A percentile compares a stretch with the other conserved stretches of the same genome.
These are phyloP conservation scores for Ehretia macrophylla DNA, from an alignment of 257 asterid species.

Conservation along the genomic window DNA sequence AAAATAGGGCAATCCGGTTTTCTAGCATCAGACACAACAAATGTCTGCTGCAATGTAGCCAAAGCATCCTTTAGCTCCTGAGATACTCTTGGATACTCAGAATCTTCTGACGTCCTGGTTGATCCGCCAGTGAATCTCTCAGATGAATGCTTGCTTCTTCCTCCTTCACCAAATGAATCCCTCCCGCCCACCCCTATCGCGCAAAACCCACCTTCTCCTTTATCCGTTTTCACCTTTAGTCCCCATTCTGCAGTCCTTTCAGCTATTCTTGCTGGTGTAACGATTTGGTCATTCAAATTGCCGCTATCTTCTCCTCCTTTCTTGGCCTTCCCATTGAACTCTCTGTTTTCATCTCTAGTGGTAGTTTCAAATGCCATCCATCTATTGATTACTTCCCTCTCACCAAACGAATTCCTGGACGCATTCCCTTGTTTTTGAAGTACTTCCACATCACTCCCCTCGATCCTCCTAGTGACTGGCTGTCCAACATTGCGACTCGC, in stretches of 20 bases:
- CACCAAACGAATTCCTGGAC: conserved; percentile 13
- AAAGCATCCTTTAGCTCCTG: conserved; percentile 93
- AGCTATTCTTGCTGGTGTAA: conserved; percentile 36
- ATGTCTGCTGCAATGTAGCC: conserved; percentile 85
- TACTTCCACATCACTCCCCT: conserved; percentile 21
- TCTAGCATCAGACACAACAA: conserved; percentile 94
- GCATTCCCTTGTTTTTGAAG: conserved; percentile 26
- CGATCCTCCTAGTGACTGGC: neutral
- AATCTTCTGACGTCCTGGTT: conserved; percentile 53
- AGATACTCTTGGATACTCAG: conserved; percentile 68
- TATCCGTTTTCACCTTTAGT: conserved; percentile 56
- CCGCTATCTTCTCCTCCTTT: neutral
- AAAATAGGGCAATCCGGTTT: conserved; percentile 88
- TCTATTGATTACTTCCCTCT: conserved; percentile 22
- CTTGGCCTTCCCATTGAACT: conserved; percentile 3
- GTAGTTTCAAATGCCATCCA: conserved; percentile 73
- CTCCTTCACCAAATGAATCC: conserved; percentile 42
- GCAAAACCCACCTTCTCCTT: conserved; percentile 55
- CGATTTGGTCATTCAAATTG: conserved; percentile 5
- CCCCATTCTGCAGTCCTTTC: conserved; percentile 90
- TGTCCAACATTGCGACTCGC: conserved; percentile 17
- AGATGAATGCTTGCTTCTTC: conserved; percentile 37
- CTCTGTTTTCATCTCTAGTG: conserved; percentile 6
- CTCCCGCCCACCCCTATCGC: conserved; percentile 21
- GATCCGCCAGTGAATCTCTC: conserved; percentile 38